Base-by-base conservation (phyloP, 1,139 yeast species). In the Diutina scorzettiae region DNA sequence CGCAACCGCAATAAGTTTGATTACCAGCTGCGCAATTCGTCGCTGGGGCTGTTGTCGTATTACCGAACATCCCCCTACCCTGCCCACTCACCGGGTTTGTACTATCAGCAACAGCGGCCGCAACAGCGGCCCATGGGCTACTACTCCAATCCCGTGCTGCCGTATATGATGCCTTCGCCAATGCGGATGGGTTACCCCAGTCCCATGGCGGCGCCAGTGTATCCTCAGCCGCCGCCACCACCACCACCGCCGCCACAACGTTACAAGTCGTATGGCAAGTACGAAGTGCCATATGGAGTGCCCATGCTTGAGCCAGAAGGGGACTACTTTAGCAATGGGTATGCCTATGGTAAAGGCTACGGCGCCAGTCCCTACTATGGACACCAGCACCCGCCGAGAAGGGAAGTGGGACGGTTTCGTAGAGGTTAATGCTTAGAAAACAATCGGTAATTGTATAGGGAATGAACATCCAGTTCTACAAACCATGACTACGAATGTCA, bases 251-350 rank as follows among this genome's bases (percentile, higher is more conserved):
- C 11, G 27, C 19, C 33, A 4, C 7, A 9, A 6, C 33, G 33
- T 17, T 30, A 30, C 33, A 30, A 30, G 33, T 9, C 25, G 71
- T 74, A 81, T 6, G 87, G 87, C 3, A 76, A 83, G 1, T n/a
- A n/a, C n/a, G n/a, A n/a, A 12, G 16, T 32, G 7, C 14, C 25
- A 4, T 32, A 32, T 11, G 37, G 37, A 25, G 37, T 19, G 4
- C 37, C 11, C 9, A 8, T 6, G 2, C 30, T 27, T 14, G 5
- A 11, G 30, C 12, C 11, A 11, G 37, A 32, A 32, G 37, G 25
- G 7, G 24, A n/a, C 37, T 32, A 32, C 37, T 32, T 20, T 19
- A 25, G 37, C 17, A 21, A 32, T n/a, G 30, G 30, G 8, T 32
- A 32, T n/a, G 37, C 12, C 17, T 32, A 32, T 20, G 24, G 27